These are phyloP conservation scores for Medicago arabica DNA, from an alignment of 306 rosid genomes.

Conservation along the genomic window DNA sequence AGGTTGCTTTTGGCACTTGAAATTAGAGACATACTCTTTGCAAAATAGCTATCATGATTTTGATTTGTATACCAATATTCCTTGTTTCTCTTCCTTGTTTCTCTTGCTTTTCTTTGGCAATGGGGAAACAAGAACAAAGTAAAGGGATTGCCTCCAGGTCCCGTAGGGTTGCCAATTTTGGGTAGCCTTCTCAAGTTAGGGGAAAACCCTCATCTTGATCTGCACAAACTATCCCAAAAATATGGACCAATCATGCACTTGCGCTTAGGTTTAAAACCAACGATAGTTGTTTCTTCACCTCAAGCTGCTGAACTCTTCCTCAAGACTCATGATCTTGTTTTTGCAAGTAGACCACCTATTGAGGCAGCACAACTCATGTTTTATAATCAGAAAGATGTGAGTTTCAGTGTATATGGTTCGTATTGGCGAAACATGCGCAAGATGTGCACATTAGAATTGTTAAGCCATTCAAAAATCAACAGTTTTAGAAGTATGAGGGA, in stretches of 20 bases:
- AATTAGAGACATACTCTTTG: no score
- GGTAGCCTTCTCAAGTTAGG: constrained; percentile 69
- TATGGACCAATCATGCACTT: constrained; percentile 70
- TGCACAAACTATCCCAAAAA: constrained; percentile 56
- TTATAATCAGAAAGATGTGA: constrained; percentile 54
- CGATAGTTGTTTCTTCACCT: constrained; percentile 72
- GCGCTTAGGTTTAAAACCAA: constrained; percentile 57
- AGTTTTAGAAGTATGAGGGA: constrained; percentile 62
- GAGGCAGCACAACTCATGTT: constrained; percentile 48
- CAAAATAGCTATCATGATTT: neutral
- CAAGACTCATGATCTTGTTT: constrained; percentile 62
- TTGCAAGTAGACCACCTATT: constrained; percentile 63
- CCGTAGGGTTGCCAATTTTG: constrained; percentile 66
- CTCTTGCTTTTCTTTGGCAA: constrained; percentile 47
- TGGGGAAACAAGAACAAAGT: constrained; percentile 37
- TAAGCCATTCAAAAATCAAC: constrained; percentile 54
- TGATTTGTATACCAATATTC: constrained; percentile 44
- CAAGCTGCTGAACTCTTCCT: constrained; percentile 73
- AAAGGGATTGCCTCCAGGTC: constrained; percentile 70
- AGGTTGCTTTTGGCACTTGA: no score
- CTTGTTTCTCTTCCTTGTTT: no score
- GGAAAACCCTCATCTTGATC: constrained; percentile 53
- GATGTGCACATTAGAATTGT: constrained; percentile 70
- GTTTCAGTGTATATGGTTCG: constrained; percentile 55
- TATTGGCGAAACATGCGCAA: constrained; percentile 76